phyloP scores from a whole-genome alignment of 805 yeast species.

The Kockiozyma suomiensis region DNA sequence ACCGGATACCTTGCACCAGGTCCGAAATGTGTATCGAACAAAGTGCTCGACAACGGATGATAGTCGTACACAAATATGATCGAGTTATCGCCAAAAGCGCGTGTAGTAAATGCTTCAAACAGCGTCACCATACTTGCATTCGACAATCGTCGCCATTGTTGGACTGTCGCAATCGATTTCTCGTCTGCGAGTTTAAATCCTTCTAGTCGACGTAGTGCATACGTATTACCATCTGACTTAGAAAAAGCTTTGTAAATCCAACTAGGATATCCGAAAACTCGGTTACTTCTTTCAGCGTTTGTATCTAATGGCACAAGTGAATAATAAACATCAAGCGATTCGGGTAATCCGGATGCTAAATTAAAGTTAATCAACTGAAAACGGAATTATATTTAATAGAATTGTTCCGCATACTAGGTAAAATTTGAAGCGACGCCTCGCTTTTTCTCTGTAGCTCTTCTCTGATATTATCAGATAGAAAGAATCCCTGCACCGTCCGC shows the following conservation, averaged over 20 bases:
- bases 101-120: conserved; percentile 81
- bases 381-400: neutral
- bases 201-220: conserved; percentile 75
- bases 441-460: conserved; percentile 71
- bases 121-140: conserved; percentile 65
- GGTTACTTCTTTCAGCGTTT: conserved; percentile 44
- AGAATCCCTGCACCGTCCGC: conserved; percentile 66
- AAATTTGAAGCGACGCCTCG: conserved; percentile 74
- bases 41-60: conserved; percentile 73
- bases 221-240: conserved; percentile 73
- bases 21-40: conserved; percentile 67
- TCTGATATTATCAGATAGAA: conserved; percentile 71
- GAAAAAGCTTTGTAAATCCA: conserved; percentile 79
- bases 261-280: conserved; percentile 57
- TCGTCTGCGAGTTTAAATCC: conserved; percentile 58
- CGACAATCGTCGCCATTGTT: conserved; percentile 62
- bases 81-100: conserved; percentile 80
- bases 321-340: conserved; percentile 78
- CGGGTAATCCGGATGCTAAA: conserved; percentile 64
- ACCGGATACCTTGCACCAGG: conserved; percentile 44
- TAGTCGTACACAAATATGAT: conserved; percentile 81
- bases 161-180: conserved; percentile 59
- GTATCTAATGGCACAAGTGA: conserved; percentile 80
- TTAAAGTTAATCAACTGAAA: neutral
- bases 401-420: conserved; percentile 47